Conservation (phyloP, 176 grass and related monocot species). For the Avena eriantha region DNA sequence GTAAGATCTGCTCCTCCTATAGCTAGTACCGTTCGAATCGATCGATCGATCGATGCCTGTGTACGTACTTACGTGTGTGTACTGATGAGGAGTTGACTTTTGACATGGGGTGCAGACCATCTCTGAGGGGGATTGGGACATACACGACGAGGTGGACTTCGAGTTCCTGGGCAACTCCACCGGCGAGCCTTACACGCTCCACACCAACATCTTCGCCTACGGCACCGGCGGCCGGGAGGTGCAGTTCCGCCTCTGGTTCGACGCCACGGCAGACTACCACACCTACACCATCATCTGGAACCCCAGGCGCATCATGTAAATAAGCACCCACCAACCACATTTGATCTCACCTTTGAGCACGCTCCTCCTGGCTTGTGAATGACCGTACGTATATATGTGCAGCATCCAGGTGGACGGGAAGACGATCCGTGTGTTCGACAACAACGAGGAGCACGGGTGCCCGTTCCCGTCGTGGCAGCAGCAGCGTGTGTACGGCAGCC, state of each 20-base stretch:
- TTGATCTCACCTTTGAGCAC: neutral
- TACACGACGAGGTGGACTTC: constrained; percentile 79
- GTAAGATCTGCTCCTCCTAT: constrained; percentile 42
- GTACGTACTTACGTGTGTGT: too few relatives aligned
- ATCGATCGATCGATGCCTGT: too few relatives aligned
- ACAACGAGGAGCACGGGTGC: constrained; percentile 46
- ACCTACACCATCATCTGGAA: constrained; percentile 85
- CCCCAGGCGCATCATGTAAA: constrained; percentile 65
- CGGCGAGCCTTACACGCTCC: constrained; percentile 69
- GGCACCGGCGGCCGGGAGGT: constrained; percentile 64
- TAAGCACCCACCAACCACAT: neutral
- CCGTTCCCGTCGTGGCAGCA: constrained; percentile 59
- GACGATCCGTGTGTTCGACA: constrained; percentile 69
- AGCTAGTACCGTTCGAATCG: too few relatives aligned
- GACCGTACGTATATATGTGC: neutral
- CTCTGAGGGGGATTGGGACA: constrained; percentile 49
- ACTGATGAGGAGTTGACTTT: constrained; percentile 31
- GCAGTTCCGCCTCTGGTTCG: constrained; percentile 78
- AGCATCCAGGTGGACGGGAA: constrained; percentile 66
- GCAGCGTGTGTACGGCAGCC: constrained; percentile 60
- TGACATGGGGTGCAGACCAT: constrained; percentile 49
- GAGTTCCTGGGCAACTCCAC: constrained; percentile 74
- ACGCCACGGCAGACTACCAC: constrained; percentile 70
- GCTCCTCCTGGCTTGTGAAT: too few relatives aligned
- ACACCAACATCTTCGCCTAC: constrained; percentile 77